phyloP scores from a whole-genome alignment of 108 stramenopile species.

The Nitzschia inconspicua region DNA sequence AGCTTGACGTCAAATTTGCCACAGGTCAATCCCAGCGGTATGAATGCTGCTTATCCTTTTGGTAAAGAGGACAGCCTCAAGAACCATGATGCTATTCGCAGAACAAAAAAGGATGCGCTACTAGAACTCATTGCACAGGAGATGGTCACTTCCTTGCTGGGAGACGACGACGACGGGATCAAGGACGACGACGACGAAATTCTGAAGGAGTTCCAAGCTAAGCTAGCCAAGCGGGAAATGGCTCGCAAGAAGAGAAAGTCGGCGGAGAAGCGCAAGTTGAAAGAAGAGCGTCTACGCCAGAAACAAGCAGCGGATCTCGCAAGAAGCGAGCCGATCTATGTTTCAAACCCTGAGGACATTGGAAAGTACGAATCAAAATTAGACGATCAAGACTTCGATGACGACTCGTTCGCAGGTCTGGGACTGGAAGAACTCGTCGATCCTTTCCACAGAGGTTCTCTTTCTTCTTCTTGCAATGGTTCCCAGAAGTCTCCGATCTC shows the following conservation, averaged over 20 bases:
- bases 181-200: slow-evolving; percentile 4
- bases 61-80: too few species aligned
- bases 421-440: slow-evolving; percentile 7
- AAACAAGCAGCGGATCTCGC: neutral
- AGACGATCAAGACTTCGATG: too few species aligned
- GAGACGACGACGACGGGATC: too few species aligned
- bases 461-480: neutral
- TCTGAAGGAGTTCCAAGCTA: slow-evolving; percentile 5
- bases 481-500: neutral
- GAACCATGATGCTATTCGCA: too few species aligned
- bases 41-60: too few species aligned
- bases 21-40: too few species aligned
- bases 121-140: neutral
- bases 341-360: neutral
- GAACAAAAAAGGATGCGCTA: too few species aligned
- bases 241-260: slow-evolving; percentile 1
- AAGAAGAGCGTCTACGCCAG: neutral
- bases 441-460: neutral
- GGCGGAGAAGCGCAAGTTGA: neutral
- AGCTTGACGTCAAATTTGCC: too few species aligned
- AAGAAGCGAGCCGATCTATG: neutral
- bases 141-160: neutral
- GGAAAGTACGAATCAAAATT: neutral
- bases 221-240: slow-evolving; percentile 5
- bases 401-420: slow-evolving; percentile 13